Conservation (phyloP, 148 eudicot genomes). For the Nepenthes gracilis region DNA sequence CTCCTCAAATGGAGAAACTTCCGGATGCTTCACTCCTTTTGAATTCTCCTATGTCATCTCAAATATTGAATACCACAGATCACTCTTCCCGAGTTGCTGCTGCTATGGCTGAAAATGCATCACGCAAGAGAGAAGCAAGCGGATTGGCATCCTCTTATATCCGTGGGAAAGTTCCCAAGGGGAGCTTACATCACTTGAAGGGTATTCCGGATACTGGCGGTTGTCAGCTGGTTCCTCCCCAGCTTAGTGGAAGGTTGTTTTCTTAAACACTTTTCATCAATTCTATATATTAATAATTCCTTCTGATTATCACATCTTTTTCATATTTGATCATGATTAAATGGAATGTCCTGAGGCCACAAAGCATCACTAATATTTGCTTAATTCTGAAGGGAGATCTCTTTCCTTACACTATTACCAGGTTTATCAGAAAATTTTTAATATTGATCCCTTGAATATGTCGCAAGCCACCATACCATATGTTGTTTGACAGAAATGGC, state of each 20-base stretch:
- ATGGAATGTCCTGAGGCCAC: background rate
- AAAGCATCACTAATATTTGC: no score
- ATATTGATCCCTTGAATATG: no score
- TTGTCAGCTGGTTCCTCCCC: conserved; percentile 73
- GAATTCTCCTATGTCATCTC: conserved; percentile 41
- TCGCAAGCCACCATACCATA: no score
- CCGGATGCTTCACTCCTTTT: conserved; percentile 76
- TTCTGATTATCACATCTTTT: background rate
- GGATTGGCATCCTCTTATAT: conserved; percentile 26
- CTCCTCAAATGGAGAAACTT: conserved; percentile 38
- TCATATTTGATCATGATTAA: background rate
- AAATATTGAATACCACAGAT: conserved; percentile 25
- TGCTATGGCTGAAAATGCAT: conserved; percentile 64
- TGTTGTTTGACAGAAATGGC: no score
- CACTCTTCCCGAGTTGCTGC: conserved; percentile 89
- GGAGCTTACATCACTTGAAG: conserved; percentile 50
- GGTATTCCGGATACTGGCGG: conserved; percentile 58
- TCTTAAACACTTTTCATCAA: background rate
- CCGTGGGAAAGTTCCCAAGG: conserved; percentile 66
- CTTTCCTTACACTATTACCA: no score
- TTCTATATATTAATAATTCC: background rate
- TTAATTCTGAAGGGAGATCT: no score
- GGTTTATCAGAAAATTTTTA: no score
- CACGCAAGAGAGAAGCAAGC: conserved; percentile 66
- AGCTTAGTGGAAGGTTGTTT: conserved; percentile 62